Evolutionary conservation across 805 yeast genomes (phyloP), one percentile per base, ranked within the genome.

Genomic region (Torulaspora quercuum): DNA sequence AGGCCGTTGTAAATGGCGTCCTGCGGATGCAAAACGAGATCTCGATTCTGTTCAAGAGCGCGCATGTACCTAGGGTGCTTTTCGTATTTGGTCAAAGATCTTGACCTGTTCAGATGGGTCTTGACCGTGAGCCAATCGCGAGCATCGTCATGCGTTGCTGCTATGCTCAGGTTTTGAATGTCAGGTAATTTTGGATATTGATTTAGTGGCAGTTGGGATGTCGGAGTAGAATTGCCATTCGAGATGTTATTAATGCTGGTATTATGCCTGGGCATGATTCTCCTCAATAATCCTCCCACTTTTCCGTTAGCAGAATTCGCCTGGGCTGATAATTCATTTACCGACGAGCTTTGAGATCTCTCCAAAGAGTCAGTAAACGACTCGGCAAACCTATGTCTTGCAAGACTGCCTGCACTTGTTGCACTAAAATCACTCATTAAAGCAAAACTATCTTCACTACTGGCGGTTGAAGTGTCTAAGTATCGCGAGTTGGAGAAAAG

Each of bases 361-460:
- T 58, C 55, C 13, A 54, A 32, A 16, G 63, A 51, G 28, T 54
- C 56, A 7, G 49, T 43, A 37, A 61, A 55, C 8, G 65, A 55
- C 38, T 62, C 63, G 22, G 78, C 79, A 53, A 66, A 69, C 49
- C 73, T 81, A 56, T 86, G 94, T 52, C 95, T 73, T 29, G 80
- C 78, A 41, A 78, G 78, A 19, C 94, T 83, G 0, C 94, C 95
- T 1, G 95, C 95, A 45, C 92, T 81, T 0, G 95, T 83, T 4
- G 95, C 95, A 63, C 92, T 82, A 44, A 83, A 72, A 56, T 84
- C 92, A 22, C 75, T 70, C 61, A 70, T 57, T 7, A 67, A 53
- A 2, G 75, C 67, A 18, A 70, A 61, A 35, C 70, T 64, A 25
- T 57, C 52, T 26, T 59, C 63, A 37, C 64, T 59, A 10, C 68